Conservation (phyloP, 371 early-diverging fungal genomes). For the Smittium mucronatum region DNA sequence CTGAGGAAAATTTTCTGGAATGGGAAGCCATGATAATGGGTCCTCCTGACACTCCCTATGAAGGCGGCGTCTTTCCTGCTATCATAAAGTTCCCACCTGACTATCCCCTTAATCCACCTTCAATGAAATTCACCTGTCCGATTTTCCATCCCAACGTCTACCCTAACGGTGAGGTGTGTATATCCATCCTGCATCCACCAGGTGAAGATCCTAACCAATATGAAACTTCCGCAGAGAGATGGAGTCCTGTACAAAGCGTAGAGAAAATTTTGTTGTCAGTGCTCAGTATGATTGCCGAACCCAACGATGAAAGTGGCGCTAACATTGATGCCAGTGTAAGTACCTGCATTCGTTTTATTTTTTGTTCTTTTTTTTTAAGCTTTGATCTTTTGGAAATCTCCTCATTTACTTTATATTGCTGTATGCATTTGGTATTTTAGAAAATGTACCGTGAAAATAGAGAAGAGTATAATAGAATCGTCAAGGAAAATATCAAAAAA, state of each 20-base stretch:
- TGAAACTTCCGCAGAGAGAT: conserved; percentile 81
- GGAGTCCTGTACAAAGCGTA: conserved; percentile 95
- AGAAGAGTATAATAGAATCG: conserved; percentile 63
- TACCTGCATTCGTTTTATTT: no score
- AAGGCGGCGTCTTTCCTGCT: conserved; percentile 74
- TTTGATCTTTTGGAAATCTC: not conserved
- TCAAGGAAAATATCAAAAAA: conserved; percentile 54
- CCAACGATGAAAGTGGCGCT: conserved; percentile 97
- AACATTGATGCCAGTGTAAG: conserved; percentile 87
- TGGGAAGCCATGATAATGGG: conserved; percentile 95
- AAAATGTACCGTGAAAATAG: conserved; percentile 73
- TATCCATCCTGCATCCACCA: conserved; percentile 96
- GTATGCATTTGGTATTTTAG: conserved; percentile 46
- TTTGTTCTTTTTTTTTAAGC: no score
- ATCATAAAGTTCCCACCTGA: conserved; percentile 81
- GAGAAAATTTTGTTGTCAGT: conserved; percentile 94
- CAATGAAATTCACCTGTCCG: conserved; percentile 79
- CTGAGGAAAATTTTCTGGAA: conserved; percentile 85
- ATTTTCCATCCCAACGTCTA: conserved; percentile 97
- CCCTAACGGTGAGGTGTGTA: conserved; percentile 95
- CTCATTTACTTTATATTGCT: conserved; percentile 3
- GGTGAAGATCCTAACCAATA: conserved; percentile 97
- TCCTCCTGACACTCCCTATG: conserved; percentile 88
- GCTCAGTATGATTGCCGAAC: conserved; percentile 92
- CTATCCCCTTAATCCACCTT: conserved; percentile 90